Evolutionary conservation across 768 basidiomycete genomes (phyloP).

Genomic region (Tricholoma terreum): DNA sequence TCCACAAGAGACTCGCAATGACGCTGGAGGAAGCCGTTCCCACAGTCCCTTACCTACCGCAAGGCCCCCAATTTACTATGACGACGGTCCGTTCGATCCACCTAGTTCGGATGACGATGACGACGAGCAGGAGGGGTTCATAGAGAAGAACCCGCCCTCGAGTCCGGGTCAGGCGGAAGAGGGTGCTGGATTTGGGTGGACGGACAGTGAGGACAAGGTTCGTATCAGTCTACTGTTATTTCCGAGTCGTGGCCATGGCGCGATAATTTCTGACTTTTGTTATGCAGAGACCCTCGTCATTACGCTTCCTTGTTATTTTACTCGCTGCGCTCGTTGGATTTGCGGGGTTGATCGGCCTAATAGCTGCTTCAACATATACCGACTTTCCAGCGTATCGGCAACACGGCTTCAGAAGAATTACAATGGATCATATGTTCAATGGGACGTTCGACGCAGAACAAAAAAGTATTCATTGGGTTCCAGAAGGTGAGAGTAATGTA

Average conservation of each 20-base stretch:
- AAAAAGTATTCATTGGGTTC: slow-evolving; percentile 74
- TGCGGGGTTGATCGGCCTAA: slow-evolving; percentile 68
- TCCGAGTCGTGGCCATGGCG: background rate
- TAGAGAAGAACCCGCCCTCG: slow-evolving; percentile 41
- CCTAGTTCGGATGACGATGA: slow-evolving; percentile 80
- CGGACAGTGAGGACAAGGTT: slow-evolving; percentile 10
- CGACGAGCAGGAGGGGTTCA: slow-evolving; percentile 39
- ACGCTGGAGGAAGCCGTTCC: slow-evolving; percentile 7
- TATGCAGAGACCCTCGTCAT: slow-evolving; percentile 45
- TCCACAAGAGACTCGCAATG: background rate
- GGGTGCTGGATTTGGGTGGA: slow-evolving; percentile 10
- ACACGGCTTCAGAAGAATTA: slow-evolving; percentile 62
- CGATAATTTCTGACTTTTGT: slow-evolving; percentile 1
- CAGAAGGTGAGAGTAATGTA: slow-evolving; percentile 61
- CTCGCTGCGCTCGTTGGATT: slow-evolving; percentile 57
- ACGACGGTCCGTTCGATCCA: slow-evolving; percentile 72
- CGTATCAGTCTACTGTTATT: background rate
- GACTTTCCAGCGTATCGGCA: slow-evolving; percentile 47
- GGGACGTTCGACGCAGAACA: slow-evolving; percentile 67
- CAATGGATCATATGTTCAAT: slow-evolving; percentile 90
- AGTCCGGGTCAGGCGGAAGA: slow-evolving; percentile 26
- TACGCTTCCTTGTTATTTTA: slow-evolving; percentile 60
- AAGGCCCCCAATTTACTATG: slow-evolving; percentile 54
- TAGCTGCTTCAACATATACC: slow-evolving; percentile 74
- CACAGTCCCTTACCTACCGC: slow-evolving; percentile 7